Base-by-base conservation (phyloP, 805 yeast species). In the Sugiyamaella mastotermitis region DNA sequence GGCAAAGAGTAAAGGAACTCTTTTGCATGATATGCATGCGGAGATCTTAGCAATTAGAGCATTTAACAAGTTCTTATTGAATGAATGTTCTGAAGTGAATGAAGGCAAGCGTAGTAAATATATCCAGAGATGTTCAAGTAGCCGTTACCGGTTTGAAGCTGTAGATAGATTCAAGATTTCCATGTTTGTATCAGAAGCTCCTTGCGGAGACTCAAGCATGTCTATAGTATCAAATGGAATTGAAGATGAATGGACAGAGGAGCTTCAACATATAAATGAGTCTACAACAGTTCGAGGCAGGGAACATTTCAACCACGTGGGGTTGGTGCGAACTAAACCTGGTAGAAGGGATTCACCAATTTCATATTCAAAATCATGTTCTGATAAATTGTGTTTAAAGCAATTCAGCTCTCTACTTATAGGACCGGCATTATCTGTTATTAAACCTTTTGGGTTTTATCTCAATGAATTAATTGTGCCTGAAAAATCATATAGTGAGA, bases 121-220 rank as follows among this genome's bases (percentile, higher is more conserved):
- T 20, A 31, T 31, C 21, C 15, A 31, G 11, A n/a, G 22, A 18
- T n/a, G 8, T 14, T 23, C 19, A 8, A 10, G 35, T 58, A 16
- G 58, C 14, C 20, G 40, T 14, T 5, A 31, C 37, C 0, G 35
- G 40, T 28, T 33, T 41, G 6, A 46, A 52, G 35, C 39, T 39
- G 1, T 16, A 40, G 20, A 20, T 1, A 29, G 28, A 2, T 56
- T 72, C 31, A 52, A 65, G 34, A 57, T 86, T 38, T 80, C 78
- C 0, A 54, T 86, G 46, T 80, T 75, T 43, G 63, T 83, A 4
- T 76, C 88, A 8, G 92, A 83, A 45, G 66, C 80, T 0, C 97
- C 97, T 0, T 88, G 97, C 63, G 97, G 97, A 1, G 97, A 88
- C 56, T 78, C 84, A 0, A 80, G 94, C 4, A 72, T 86, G 76